Evolutionary conservation across 192 early-diverging fungal species (phyloP), one percentile per base, ranked within the genome.

Genomic region (Backusella mclennaniae): DNA sequence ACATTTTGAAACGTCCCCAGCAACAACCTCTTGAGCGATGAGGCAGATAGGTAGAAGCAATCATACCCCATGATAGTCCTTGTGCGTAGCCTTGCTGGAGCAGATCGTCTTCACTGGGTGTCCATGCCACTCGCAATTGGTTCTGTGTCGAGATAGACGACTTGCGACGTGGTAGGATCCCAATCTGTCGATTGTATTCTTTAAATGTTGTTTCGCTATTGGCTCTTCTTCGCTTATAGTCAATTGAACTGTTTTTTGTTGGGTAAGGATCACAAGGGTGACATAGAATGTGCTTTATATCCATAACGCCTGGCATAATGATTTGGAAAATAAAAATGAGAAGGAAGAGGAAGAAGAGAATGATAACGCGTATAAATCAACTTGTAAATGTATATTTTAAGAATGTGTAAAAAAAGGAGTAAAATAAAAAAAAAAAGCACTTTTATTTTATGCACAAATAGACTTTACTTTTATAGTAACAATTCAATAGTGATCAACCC

Each of bases 11-110:
- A 1, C 75, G 67, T 0, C 75, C 75, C 75, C 75, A 76, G 52
- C 75, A 76, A 8, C 75, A 76, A 6, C 75, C 75, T 68, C 75
- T 68, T 15, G 75, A 76, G 4, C 75, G 75, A 69, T 69, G 75
- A 1, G 75, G 75, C 6, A 76, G 33, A 69, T 76, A 76, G 2
- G 66, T 76, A 1, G 75, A 41, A 21, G 75, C 46, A 38, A 76
- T 69, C 67, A 76, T 52, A 1, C 66, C 67, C 75, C 75, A 76
- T 2, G 75, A 76, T 23, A 76, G n/a, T 6, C 75, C 75, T 69
- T 76, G 67, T 17, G 35, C 44, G 67, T 76, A 76, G 8, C 75
- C 75, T 53, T 76, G 67, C 23, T 67, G 66, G 15, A 76, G 49
- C 4, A 76, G 35, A 12, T 38, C 19, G 9, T 76, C 75, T 36